A percentile compares a stretch with the other conserved stretches of the same genome.
Evolutionary conservation across 2,329 filamentous ascomycete species (phyloP).

Genomic region (Pochonia chlamydosporia): DNA sequence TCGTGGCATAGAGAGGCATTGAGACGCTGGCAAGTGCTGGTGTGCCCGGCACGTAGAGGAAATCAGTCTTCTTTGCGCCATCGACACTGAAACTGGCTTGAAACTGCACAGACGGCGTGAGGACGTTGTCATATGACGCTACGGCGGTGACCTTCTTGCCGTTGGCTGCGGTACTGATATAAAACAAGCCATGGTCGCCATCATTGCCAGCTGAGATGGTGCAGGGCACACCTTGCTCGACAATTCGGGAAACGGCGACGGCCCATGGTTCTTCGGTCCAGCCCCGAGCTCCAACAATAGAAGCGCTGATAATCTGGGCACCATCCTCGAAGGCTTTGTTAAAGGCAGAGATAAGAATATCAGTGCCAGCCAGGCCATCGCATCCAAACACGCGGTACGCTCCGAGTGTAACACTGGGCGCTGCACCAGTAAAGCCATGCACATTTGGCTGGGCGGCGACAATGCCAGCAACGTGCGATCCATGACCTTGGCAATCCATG

Average conservation of each 20-base stretch:
- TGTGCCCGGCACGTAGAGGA: background rate
- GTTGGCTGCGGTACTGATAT: constrained; percentile 29
- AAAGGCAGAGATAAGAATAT: constrained; percentile 33
- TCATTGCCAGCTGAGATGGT: constrained; percentile 38
- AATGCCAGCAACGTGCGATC: constrained; percentile 40
- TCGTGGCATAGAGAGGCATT: constrained; percentile 20
- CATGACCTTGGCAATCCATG: constrained; percentile 34
- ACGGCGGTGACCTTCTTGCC: constrained; percentile 36
- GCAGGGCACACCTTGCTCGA: constrained; percentile 34
- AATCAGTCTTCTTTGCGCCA: background rate
- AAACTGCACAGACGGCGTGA: constrained; percentile 31
- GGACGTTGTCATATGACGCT: constrained; percentile 35
- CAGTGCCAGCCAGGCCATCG: constrained; percentile 22
- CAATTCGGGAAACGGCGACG: constrained; percentile 33
- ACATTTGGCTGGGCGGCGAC: constrained; percentile 33
- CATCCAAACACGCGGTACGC: constrained; percentile 33
- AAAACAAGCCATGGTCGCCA: constrained; percentile 36
- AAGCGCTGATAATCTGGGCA: constrained; percentile 31
- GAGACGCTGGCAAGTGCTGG: constrained; percentile 9
- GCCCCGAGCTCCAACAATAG: constrained; percentile 25
- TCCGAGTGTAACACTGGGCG: constrained; percentile 31
- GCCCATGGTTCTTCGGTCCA: constrained; percentile 26
- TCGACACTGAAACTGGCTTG: constrained; percentile 30
- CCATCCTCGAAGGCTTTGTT: constrained; percentile 34
- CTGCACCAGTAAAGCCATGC: constrained; percentile 32